Base-by-base conservation (phyloP, 805 yeast genomes). In the Candida namnaoensis region DNA sequence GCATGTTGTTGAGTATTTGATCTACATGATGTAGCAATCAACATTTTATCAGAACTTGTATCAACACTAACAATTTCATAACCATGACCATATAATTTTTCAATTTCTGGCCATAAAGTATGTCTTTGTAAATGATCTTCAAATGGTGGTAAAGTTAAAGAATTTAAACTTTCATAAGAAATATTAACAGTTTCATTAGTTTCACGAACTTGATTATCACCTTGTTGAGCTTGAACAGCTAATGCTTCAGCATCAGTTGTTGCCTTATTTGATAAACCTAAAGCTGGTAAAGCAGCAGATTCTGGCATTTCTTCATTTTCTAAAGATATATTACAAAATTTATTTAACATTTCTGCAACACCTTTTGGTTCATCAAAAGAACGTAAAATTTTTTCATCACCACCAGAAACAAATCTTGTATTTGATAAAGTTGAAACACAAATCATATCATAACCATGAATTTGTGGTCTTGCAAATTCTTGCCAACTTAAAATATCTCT, bases 391-490 rank as follows among this genome's bases (percentile, higher is more conserved):
- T 93, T 95, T 56, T 93, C 99, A 57, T 95, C 99, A 38, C 97
- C 98, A 13, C 90, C 98, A 41, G 96, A 86, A 4, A 90, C 84
- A 64, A 86, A 91, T 47, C 74, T 66, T 1, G 83, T 69, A 39
- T 69, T 62, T 14, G 74, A 62, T 12, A 93, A 60, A 11, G 82
- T 69, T 34, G 80, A 76, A 7, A 85, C 68, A 49, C 95, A 80
- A 34, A 86, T 72, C 97, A 93, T 88, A 56, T 93, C 98, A 57
- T 88, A 93, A 8, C 99, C 99, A 60, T 93, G 99, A 47, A 93
- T 93, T 61, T 93, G 99, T 0, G 99, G 98, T 51, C 99, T 75
- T 2, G 96, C 87, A 60, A 93, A 82, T 60, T 93, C 99, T 56
- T 82, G 82, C 95, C 96, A 88, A 1, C 80, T 68, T 7, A 49